Percentiles rank a stretch among this genome's conserved stretches.
phyloP scores from a whole-genome alignment of 306 rosid genomes.

The Trifolium repens region DNA sequence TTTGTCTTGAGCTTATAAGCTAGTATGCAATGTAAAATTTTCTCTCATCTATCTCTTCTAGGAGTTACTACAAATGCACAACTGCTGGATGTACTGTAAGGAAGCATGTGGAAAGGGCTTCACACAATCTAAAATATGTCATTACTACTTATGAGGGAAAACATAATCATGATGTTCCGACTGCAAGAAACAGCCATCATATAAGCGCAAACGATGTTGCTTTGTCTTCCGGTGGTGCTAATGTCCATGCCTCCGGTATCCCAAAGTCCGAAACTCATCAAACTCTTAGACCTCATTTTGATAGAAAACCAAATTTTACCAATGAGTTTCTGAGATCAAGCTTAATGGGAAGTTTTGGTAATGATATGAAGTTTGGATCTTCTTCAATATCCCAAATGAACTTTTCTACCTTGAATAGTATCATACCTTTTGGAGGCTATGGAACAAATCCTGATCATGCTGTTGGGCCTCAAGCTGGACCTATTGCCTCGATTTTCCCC shows the following conservation, averaged over 20 bases:
- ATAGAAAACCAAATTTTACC: slow-evolving; percentile 67
- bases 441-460: slow-evolving; percentile 52
- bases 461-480: slow-evolving; percentile 47
- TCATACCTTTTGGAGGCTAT: slow-evolving; percentile 57
- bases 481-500: slow-evolving; percentile 54
- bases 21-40: slow-evolving; percentile 24
- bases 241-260: slow-evolving; percentile 42
- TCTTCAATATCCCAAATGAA: slow-evolving; percentile 67
- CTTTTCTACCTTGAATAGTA: slow-evolving; percentile 52
- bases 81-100: slow-evolving; percentile 82
- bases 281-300: slow-evolving; percentile 60
- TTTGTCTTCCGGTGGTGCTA: slow-evolving; percentile 43
- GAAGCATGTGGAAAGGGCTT: slow-evolving; percentile 95
- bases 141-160: slow-evolving; percentile 88
- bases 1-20: not conserved
- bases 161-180: slow-evolving; percentile 85
- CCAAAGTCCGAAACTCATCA: slow-evolving; percentile 57
- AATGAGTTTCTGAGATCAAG: slow-evolving; percentile 53
- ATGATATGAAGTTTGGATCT: slow-evolving; percentile 63
- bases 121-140: slow-evolving; percentile 72
- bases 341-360: slow-evolving; percentile 57
- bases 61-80: slow-evolving; percentile 99
- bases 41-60: slow-evolving; percentile 32
- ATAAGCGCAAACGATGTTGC: slow-evolving; percentile 50
- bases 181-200: slow-evolving; percentile 69